These are phyloP conservation scores for Metschnikowia drakensbergensis DNA, from an alignment of 805 yeast species.

Conservation along the genomic window DNA sequence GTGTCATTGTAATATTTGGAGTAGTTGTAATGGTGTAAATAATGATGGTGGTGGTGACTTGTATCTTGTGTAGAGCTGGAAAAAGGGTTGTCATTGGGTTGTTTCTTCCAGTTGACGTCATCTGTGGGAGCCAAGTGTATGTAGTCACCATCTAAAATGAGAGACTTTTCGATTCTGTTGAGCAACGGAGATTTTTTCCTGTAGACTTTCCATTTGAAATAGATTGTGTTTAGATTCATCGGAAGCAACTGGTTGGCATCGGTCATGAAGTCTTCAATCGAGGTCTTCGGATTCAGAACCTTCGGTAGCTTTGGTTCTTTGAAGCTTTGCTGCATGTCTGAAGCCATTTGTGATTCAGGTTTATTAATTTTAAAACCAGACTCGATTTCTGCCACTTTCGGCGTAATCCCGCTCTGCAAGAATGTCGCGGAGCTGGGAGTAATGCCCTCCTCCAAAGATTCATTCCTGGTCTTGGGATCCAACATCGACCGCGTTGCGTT, in stretches of 20 bases:
- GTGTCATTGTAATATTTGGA: slow-evolving; percentile 55
- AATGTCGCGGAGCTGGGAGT: slow-evolving; percentile 28
- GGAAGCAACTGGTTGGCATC: slow-evolving; percentile 23
- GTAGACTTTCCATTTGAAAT: slow-evolving; percentile 84
- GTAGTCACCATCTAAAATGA: slow-evolving; percentile 93
- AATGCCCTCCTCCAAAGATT: slow-evolving; percentile 21
- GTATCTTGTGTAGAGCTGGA: slow-evolving; percentile 14
- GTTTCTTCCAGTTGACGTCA: slow-evolving; percentile 48
- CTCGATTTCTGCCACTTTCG: slow-evolving; percentile 12
- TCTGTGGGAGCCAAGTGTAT: slow-evolving; percentile 84
- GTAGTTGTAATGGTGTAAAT: slow-evolving; percentile 38
- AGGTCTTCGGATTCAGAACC: slow-evolving; percentile 17
- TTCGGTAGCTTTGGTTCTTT: neutral
- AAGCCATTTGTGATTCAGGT: neutral
- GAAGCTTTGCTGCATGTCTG: neutral
- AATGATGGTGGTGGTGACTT: slow-evolving; percentile 32
- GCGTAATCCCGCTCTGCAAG: slow-evolving; percentile 22
- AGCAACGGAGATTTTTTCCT: slow-evolving; percentile 83
- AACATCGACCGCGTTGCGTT: slow-evolving; percentile 13
- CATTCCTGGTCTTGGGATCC: slow-evolving; percentile 11
- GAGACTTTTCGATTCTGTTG: slow-evolving; percentile 72
- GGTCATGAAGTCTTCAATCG: slow-evolving; percentile 11
- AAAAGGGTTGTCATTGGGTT: slow-evolving; percentile 32
- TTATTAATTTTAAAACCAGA: neutral
- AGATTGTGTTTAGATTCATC: slow-evolving; percentile 48